Evolutionary conservation across 2,329 filamentous ascomycete genomes (phyloP), one percentile per base, ranked within the genome.

Genomic region (Endothia cerciana): DNA sequence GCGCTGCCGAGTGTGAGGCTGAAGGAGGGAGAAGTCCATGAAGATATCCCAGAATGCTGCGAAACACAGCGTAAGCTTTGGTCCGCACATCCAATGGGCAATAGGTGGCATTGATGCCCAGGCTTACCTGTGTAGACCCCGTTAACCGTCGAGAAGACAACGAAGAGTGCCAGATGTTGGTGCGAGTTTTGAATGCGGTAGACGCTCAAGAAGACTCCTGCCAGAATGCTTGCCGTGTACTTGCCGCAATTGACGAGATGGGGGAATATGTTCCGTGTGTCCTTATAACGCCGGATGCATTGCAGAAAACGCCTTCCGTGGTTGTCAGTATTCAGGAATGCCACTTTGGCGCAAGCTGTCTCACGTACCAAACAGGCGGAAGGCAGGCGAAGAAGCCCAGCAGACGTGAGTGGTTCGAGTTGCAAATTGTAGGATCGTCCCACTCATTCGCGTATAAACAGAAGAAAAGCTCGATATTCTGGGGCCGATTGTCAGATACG

Each of bases 21-120:
- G 93, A 3, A 94, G 85, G n/a, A 97, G 83, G 66, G 91, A 95
- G 85, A 95, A 98, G 77, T 99, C 95, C 91, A 98, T 97, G 70
- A 93, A 88, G 1, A 99, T 80, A 75, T 99, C 95, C 95, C 95
- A 99, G 51, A 97, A 85, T 11, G 89, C 87, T 89, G 63, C 4
- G 10, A 0, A n/a, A 22, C 19, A 58, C 55, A 41, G n/a, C 3
- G 2, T 25, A 6, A 30, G 7, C 45, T 41, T n/a, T 30, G n/a
- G 10, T 4, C 13, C 17, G 11, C 28, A 22, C 28, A 40, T 41
- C n/a, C n/a, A 25, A 22, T 22, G n/a, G 28, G 22, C 22, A 25
- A 38, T 7, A 17, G 36, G n/a, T 7, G 17, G 22, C 17, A 15
- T n/a, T 38, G 55, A 17, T 38, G 8, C 15, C 19, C 6, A 33